phyloP scores from a whole-genome alignment of 129 eudicot species.

The Deinandra increscens region DNA sequence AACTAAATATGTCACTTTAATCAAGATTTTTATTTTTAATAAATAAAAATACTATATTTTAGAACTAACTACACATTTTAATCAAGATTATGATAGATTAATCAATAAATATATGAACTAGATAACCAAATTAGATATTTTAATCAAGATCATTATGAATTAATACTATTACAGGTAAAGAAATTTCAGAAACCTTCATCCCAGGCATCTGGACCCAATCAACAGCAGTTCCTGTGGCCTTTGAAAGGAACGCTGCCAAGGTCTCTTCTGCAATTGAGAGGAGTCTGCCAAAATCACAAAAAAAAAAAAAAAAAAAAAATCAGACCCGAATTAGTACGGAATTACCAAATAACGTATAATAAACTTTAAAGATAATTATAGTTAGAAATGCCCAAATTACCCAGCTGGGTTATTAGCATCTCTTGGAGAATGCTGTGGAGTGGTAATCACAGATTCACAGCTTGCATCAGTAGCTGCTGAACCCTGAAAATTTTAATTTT shows the following conservation, averaged over 20 bases:
- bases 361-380: background rate
- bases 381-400: slow-evolving; percentile 30
- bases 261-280: slow-evolving; percentile 98
- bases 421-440: slow-evolving; percentile 70
- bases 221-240: slow-evolving; percentile 99
- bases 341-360: background rate
- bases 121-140: background rate
- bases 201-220: slow-evolving; percentile 99
- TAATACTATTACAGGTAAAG: background rate
- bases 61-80: background rate
- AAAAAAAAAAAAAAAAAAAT: slow-evolving; percentile 15
- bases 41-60: background rate
- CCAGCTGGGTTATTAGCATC: slow-evolving; percentile 93
- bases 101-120: background rate
- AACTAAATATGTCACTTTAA: background rate
- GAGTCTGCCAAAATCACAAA: slow-evolving; percentile 44
- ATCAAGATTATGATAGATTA: background rate
- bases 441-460: slow-evolving; percentile 76
- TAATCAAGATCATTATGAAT: background rate
- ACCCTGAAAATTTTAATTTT: background rate
- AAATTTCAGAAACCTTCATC: slow-evolving; percentile 60
- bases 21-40: background rate
- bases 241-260: slow-evolving; percentile 91
- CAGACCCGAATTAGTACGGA: background rate
- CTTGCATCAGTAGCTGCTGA: slow-evolving; percentile 55